Percentiles rank a stretch among this genome's conserved stretches.
Conservation (phyloP, 176 grass and related monocot genomes). For the Olyra latifolia region DNA sequence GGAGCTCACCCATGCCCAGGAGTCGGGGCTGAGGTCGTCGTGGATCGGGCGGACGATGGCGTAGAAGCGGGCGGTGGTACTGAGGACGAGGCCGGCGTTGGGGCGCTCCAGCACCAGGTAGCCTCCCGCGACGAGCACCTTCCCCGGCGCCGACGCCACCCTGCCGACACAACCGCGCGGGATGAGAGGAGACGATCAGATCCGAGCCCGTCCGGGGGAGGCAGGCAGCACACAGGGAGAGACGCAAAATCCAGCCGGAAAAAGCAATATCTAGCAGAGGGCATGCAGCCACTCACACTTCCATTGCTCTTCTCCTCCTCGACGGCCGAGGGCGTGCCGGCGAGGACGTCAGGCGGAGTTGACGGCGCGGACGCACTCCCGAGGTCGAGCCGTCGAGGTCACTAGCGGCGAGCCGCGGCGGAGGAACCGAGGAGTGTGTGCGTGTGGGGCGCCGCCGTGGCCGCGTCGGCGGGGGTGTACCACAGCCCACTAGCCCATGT, state of each 20-base stretch:
- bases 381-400: background rate
- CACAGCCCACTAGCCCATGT: background rate
- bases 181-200: constrained; percentile 24
- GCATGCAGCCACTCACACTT: constrained; percentile 29
- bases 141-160: constrained; percentile 88
- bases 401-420: background rate
- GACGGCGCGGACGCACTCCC: background rate
- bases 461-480: background rate
- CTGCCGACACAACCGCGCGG: constrained; percentile 24
- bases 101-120: constrained; percentile 91
- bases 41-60: constrained; percentile 66
- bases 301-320: constrained; percentile 24
- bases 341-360: background rate
- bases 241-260: background rate
- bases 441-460: constrained; percentile 7
- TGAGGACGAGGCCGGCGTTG: constrained; percentile 84
- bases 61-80: constrained; percentile 89
- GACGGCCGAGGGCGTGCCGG: background rate
- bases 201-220: background rate
- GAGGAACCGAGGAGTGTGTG: constrained; percentile 33
- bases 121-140: constrained; percentile 83
- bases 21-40: constrained; percentile 57
- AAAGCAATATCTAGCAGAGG: background rate
- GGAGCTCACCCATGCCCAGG: constrained; percentile 76
- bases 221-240: background rate